Evolutionary conservation across 2,329 filamentous ascomycete genomes (phyloP), one percentile per base, ranked within the genome.

Genomic region (Botrytis tulipae): DNA sequence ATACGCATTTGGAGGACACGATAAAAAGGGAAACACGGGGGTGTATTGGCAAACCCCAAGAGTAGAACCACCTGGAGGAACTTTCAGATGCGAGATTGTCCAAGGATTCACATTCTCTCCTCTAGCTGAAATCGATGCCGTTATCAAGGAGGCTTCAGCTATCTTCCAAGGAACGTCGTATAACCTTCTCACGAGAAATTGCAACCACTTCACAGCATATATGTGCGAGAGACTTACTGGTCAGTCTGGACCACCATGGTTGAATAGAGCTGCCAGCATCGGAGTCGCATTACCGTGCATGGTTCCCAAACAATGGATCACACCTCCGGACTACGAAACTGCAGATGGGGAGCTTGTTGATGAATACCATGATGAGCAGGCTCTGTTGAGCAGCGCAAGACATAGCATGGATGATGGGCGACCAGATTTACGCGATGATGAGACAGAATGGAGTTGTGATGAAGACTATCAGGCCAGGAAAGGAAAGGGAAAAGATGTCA

Each of bases 1-100:
- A 84, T 97, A 96, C 81, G 93, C 93, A 35, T 97, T 93, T 79
- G 93, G 93, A 61, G 93, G 93, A 1, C 93, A 97, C 81, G 90
- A 93, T 80, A 88, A 88, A 77, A 88, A 84, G 68, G 88, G 88
- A 37, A 82, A 91, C 73, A 95, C 92, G 6, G 93, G 93, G 67
- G 93, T 97, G 14, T 97, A 96, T 84, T 94, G 90, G 90, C 95
- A 93, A 25, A 90, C 86, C 75, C 93, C 93, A 1, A 87, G 86
- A 76, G 87, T 89, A 46, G 89, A 91, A 67, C 93, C 93, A 0
- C 92, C 93, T 0, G 93, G 93, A 46, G 93, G 92, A 62, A 93
- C 91, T 1, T 95, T 94, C 83, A 88, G 88, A 78, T 89, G 87
- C 81, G 90, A 92, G 78, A 89, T 96, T 70, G 85, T 96, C 20